Conservation (phyloP, 2,329 filamentous ascomycete species). For the Teratosphaeria zuluensis region DNA sequence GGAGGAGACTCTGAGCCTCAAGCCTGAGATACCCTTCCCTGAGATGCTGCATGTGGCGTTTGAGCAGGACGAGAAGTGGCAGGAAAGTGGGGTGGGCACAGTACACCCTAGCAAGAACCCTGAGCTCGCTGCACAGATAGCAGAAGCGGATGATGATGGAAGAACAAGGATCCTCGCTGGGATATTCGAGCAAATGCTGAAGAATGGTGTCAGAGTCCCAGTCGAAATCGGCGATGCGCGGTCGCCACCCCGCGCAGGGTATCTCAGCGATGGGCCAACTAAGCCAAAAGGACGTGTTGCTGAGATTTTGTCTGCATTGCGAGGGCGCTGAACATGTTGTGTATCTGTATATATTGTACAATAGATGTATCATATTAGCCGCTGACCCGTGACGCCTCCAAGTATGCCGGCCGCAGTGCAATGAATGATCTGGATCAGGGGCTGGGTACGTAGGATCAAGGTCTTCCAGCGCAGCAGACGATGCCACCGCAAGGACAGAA, state of each 20-base stretch:
- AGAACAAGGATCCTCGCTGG: not conserved
- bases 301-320: conserved; percentile 2
- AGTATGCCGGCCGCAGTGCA: not conserved
- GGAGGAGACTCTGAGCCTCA: conserved; percentile 1
- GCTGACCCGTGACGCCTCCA: not conserved
- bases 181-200: conserved; percentile 12
- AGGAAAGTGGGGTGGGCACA: conserved; percentile 5
- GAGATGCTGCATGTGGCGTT: conserved; percentile 15
- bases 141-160: not conserved
- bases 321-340: not conserved
- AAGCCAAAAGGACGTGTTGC: not conserved
- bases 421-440: not conserved
- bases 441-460: not conserved
- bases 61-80: conserved; percentile 15
- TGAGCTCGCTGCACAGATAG: not conserved
- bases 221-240: conserved; percentile 10
- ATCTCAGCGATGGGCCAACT: not conserved
- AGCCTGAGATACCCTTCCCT: conserved; percentile 7
- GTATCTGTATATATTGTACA: not conserved
- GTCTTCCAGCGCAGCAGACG: not conserved
- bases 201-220: conserved; percentile 15
- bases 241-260: not conserved
- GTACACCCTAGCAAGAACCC: not conserved
- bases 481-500: not conserved
- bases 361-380: not conserved